Base-by-base conservation (phyloP, 805 yeast genomes). In the Hanseniaspora nectarophila region DNA sequence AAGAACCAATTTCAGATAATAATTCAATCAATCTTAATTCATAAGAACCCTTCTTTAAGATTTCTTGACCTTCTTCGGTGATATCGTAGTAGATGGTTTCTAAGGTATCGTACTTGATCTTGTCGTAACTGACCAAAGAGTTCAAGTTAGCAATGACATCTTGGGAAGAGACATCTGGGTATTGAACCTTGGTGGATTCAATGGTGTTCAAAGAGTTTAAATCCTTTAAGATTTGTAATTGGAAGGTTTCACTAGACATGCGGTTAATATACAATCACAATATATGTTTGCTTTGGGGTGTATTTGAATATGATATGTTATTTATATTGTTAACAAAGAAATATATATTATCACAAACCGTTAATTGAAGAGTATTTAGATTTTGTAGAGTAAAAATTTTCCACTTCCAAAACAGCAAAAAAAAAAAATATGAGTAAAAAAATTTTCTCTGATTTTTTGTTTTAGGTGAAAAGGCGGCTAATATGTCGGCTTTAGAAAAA, bases 11-110 rank as follows among this genome's bases (percentile, higher is more conserved):
- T 44, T 82, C 72, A 60, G 79, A 75, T 52, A 84, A 72, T 43
- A 92, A 87, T 64, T 81, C 85, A 57, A 86, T 75, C 45, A 92
- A 73, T 59, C 95, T 78, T 61, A 76, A 77, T 70, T 92, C 98
- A 62, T 92, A 97, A 31, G 97, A 86, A 7, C 98, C 98, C 51
- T 84, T 70, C 13, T 68, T 67, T 16, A 85, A 74, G 55, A 89
- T 84, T 40, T 85, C 89, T 59, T 77, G 68, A 45, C 95, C 97
- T 71, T 92, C 98, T 10, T 67, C 69, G 12, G 94, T 82, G 57
- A 88, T 76, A 26, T 73, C 68, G 82, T 89, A 90, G 57, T 72
- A 66, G 58, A 89, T 94, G 51, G 73, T 71, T 66, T 90, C 97
- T 51, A 78, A 73, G 55, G 85, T 77, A 59, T 76, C 73, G 71